Base-by-base conservation (phyloP, 345 rosid species). In the Citropsis articulata region DNA sequence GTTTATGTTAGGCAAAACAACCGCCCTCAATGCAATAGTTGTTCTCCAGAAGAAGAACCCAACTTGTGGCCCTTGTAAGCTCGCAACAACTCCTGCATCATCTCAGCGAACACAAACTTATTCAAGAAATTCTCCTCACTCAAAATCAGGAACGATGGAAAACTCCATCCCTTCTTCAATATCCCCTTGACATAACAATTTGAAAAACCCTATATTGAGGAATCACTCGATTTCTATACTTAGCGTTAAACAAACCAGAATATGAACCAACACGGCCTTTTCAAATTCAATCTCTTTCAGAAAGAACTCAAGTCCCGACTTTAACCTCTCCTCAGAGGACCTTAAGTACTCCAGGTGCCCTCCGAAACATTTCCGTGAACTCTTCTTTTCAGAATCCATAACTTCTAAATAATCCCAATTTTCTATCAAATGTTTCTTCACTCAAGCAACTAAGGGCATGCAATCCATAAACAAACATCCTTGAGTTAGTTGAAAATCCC, bases 401-500 rank as follows among this genome's bases (percentile, higher is more conserved):
- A 36, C 40, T 36, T 9, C 66, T 45, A 7, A 87, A 73, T 30
- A 80, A 28, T 21, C 75, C 68, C 7, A 81, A 72, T 71, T 89
- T 87, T 40, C 75, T 77, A 53, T 66, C 78, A 27, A 82, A 14
- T 4, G 83, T 78, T 31, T 78, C n/a, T 36, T 57, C 75, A 74
- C 81, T 84, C 75, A 84, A 8, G 73, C 83, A 67, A 80, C 83
- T 80, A 73, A 83, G 6, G 31, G 87, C 27, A 42, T 40, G 72
- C 24, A 86, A 40, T 7, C 75, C 91, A 72, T 84, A 64, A 42
- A 73, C 89, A 7, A 86, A 80, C 89, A 88, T 84, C 74, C 86
- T 75, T 9, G 88, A 88, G 18, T 86, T 55, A 14, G 81, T 73
- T 2, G 85, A 77, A 67, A 86, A 76, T 13, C 91, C 89, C 77